These are phyloP conservation scores for Cotoneaster glaucophyllus DNA, from an alignment of 306 rosid genomes.

Conservation along the genomic window DNA sequence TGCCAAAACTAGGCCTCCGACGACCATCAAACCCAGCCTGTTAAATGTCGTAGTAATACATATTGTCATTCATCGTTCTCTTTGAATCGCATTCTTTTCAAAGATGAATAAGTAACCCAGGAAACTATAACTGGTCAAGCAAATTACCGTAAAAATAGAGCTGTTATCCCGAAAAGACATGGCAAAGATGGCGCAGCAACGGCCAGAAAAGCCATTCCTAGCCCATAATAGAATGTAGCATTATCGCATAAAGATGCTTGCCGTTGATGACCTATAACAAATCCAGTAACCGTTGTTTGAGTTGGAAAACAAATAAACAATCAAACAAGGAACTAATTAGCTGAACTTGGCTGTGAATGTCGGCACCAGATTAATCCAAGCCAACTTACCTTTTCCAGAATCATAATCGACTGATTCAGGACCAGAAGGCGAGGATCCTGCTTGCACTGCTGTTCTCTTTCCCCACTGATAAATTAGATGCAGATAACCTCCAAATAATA, in stretches of 20 bases:
- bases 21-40: slow-evolving; percentile 94
- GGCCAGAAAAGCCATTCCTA: slow-evolving; percentile 87
- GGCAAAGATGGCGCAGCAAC: slow-evolving; percentile 84
- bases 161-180: slow-evolving; percentile 77
- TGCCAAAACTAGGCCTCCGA: slow-evolving; percentile 74
- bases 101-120: neutral
- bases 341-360: neutral
- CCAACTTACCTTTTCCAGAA: slow-evolving; percentile 69
- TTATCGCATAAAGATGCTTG: slow-evolving; percentile 49
- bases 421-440: slow-evolving; percentile 37
- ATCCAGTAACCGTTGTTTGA: neutral
- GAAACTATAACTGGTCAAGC: neutral
- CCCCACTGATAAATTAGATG: slow-evolving; percentile 75
- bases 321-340: neutral
- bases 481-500: slow-evolving; percentile 75
- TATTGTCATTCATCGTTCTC: neutral
- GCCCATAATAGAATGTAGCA: slow-evolving; percentile 60
- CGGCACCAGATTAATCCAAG: neutral
- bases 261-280: slow-evolving; percentile 74
- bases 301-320: neutral
- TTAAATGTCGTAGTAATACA: slow-evolving; percentile 1
- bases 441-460: slow-evolving; percentile 43
- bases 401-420: slow-evolving; percentile 59
- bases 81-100: neutral
- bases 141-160: slow-evolving; percentile 73